Base-by-base conservation (phyloP, 1,284 basidiomycete genomes). In the Boletellus deceptivus region DNA sequence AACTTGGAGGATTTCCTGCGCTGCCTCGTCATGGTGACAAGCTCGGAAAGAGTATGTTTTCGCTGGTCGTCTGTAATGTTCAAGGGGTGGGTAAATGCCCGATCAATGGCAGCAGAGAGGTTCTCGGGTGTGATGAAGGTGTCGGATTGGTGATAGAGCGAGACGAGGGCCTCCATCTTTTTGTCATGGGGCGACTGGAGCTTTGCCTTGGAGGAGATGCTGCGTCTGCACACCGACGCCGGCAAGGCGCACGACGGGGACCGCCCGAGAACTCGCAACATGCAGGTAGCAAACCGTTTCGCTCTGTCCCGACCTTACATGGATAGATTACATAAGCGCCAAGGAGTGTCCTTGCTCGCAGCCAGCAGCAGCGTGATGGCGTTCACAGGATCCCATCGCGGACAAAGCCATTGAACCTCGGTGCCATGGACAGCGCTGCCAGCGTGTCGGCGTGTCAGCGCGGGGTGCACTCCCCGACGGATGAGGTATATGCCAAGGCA, bases 71-170 rank as follows among this genome's bases (percentile, higher is more conserved):
- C 54, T 14, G 24, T 36, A 13, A 61, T 46, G 25, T 36, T 46
- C 41, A 48, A 16, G 3, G 56, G 62, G 39, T 54, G 64, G 43
- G 55, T 67, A 59, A 89, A 89, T 1, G 80, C 81, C 10, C 76
- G 64, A 69, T 88, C 83, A 46, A 89, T 88, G 46, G 70, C 72
- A n/a, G 73, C 55, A 20, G 77, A 75, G 36, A 89, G 78, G 59
- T 78, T 87, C 55, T 86, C 82, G n/a, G 73, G 73, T 9, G 86
- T 86, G 54, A 89, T 77, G 71, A 85, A 88, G 4, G 70, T 70
- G 48, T 78, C 77, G 40, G 82, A 70, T 68, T 86, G 78, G 72
- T 89, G 86, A 71, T 89, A 89, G 43, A 89, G 76, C 9, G 79
- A 76, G 52, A 88, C 76, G 56, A 89, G 80, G 6, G 84, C 82